Base-by-base conservation (phyloP, 371 early-diverging fungal species). In the Massospora cicadina region DNA sequence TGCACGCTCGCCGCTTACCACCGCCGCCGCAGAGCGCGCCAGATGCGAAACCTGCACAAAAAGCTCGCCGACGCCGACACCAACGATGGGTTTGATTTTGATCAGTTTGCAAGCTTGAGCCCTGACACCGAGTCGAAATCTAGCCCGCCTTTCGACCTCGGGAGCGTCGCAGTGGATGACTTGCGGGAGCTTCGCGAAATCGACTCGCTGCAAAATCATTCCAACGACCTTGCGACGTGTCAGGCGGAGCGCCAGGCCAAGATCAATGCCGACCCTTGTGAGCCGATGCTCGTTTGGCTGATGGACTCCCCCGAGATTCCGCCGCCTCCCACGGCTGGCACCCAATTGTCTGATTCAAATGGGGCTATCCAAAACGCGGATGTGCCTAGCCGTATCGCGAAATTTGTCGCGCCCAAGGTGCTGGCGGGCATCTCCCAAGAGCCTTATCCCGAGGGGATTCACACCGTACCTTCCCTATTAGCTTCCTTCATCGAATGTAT, bases 391-490 rank as follows among this genome's bases (percentile, higher is more conserved):
- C 23, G 31, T 10, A 64, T 64, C 24, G n/a, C n/a, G 3, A 56
- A 55, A 55, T 64, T 64, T 55, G 30, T 64, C 21, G 31, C 28
- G 12, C 26, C 55, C 12, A 64, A 64, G 57, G 54, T 24, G 13
- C 2, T 64, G n/a, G 27, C 29, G 3, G n/a, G 57, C 21, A 64
- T 64, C 7, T 54, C 55, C n/a, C 64, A 64, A 54, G 64, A 64
- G 54, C 64, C 64, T 26, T 64, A 64, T 27, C 64, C 64, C 23
- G 29, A 23, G 24, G 56, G 32, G 24, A 55, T 62, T 13, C 7
- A 33, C 24, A 62, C 62, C 21, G 25, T 62, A 33, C 62, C 62
- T 33, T 23, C 13, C 7, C 60, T 59, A 7, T 31, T 59, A n/a
- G 31, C 21, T 26, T 31, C 60, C 29, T 59, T 59, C 21, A 59